Evolutionary conservation across 2,329 filamentous ascomycete species (phyloP).

Genomic region (Periconia macrospinosa): DNA sequence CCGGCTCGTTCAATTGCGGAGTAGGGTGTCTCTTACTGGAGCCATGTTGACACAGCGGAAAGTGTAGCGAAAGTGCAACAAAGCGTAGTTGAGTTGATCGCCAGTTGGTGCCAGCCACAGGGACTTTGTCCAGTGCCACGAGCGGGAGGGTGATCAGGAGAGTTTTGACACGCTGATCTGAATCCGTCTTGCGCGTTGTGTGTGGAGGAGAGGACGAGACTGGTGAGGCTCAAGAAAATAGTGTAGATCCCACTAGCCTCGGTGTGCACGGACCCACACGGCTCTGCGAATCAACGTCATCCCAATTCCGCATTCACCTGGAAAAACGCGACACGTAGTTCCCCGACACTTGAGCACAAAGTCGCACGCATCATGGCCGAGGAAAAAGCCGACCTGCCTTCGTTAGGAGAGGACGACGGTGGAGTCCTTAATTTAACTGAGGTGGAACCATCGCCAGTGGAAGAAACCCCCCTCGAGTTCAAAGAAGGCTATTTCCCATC

Average conservation of each 20-base stretch:
- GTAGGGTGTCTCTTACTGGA: constrained; percentile 13
- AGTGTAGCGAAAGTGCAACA: too few relatives aligned
- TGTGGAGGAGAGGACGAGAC: not conserved
- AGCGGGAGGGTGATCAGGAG: too few relatives aligned
- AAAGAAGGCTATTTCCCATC: constrained; percentile 56
- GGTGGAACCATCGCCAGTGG: constrained; percentile 81
- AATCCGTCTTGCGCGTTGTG: not conserved
- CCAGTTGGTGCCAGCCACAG: too few relatives aligned
- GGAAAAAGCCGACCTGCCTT: constrained; percentile 18
- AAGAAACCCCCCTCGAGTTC: constrained; percentile 52
- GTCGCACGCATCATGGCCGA: constrained; percentile 12
- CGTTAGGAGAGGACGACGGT: constrained; percentile 40
- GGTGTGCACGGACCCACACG: constrained; percentile 17
- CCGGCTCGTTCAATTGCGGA: constrained; percentile 41
- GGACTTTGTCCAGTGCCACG: too few relatives aligned
- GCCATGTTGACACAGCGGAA: constrained; percentile 15
- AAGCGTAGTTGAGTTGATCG: too few relatives aligned
- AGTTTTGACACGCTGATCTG: not conserved
- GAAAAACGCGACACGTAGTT: constrained; percentile 6
- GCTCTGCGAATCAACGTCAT: constrained; percentile 37
- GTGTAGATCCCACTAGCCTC: constrained; percentile 8
- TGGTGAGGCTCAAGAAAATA: constrained; percentile 12
- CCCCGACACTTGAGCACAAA: not conserved
- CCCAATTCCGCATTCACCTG: constrained; percentile 21
- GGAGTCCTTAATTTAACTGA: constrained; percentile 70